Base-by-base conservation (phyloP, 371 early-diverging fungal genomes). In the Lichtheimia ramosa region DNA sequence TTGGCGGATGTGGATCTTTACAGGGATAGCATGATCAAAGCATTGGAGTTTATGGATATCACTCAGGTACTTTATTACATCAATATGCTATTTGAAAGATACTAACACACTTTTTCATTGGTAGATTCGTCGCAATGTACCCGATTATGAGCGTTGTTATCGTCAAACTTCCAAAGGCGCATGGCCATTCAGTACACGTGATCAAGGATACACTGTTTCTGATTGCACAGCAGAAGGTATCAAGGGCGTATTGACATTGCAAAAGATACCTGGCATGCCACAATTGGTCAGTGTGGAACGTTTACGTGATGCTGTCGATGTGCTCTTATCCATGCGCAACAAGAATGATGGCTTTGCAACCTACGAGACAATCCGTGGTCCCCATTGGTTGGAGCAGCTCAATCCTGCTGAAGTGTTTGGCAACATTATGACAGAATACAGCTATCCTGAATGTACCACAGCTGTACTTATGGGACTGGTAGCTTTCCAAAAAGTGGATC, bases 151-250 rank as follows among this genome's bases (percentile, higher is more conserved):
- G 40, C 75, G 82, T 34, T 89, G 87, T 39, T 93, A 92, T 70
- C 88, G 99, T 41, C 92, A 96, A 65, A 59, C 73, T 4, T 84
- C 93, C 16, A 84, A 91, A 57, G 97, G 97, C 15, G 96, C 97
- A 5, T 98, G 96, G 96, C 96, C 97, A 8, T 98, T 98, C 75
- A 93, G 94, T 64, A 97, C 94, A 23, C 85, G 90, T 51, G 92
- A 92, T 58, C 97, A 97, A 70, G 89, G 91, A 5, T 98, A 94
- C 65, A 95, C 96, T 0, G 96, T 98, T 3, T 92, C 95, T 4
- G 99, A 98, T 60, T 96, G 96, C 65, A 96, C 98, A 1, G 92
- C 97, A n/a, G 97, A 97, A 71, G 98, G 89, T 7, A 69, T 98
- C 51, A 95, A 95, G 69, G 87, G 93, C 3, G 83, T 90, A 13